Base-by-base conservation (phyloP, 805 yeast genomes). In the Candida germanica region DNA sequence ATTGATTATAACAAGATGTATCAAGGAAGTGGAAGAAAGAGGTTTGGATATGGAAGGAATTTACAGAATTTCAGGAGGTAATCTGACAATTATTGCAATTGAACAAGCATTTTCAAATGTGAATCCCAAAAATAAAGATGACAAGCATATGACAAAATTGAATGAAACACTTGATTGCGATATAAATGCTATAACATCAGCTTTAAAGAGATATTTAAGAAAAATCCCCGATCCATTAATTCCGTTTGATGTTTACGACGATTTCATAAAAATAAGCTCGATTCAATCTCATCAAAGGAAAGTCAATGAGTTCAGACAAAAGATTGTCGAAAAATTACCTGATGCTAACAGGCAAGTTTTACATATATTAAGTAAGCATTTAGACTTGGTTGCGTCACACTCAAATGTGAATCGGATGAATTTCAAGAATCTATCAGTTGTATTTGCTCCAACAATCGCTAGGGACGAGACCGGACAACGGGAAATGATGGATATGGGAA, bases 401-500 rank as follows among this genome's bases (percentile, higher is more conserved):
- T 68, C 77, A 29, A 58, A 58, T 9, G 53, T 60, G 29, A 93
- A 89, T 55, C 72, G 89, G 56, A 93, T 93, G 98, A 85, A 75
- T 27, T 67, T 75, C 48, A 80, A 80, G 58, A 88, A 93, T 51
- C 61, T 93, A 35, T 81, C 96, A 0, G 87, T 93, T 29, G 96
- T 91, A 6, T 93, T 93, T 69, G 95, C 96, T 1, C 98, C 98
- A 3, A 87, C 96, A 6, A 62, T 93, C 29, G 82, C 88, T 0
- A 72, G 95, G 31, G 95, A 87, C 50, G 64, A 71, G 40, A 72
- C 79, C 26, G 89, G 95, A 6, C 87, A 83, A 46, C 74, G 81
- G 36, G 98, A 93, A 57, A 77, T 93, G 56, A 52, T 69, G 36
- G 98, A 93, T 57, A 87, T 87, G 84, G 83, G 83, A 17, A 72